Evolutionary conservation across 2,329 filamentous ascomycete species (phyloP), one percentile per base, ranked within the genome.

Genomic region (Arthrobotrys conoides): DNA sequence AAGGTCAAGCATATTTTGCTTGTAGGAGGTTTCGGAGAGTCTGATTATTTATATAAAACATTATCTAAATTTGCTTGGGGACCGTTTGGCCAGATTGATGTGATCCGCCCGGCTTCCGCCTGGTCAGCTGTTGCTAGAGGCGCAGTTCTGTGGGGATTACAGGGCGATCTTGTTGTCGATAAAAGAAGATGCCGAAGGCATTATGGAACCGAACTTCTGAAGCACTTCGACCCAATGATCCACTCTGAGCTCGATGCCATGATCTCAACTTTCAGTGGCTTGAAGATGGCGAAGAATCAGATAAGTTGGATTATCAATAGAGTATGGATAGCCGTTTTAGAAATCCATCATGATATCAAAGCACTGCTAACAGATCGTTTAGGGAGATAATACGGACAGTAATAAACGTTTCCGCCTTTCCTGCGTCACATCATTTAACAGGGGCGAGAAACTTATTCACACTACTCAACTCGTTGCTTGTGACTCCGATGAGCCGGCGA

Each of bases 301-400:
- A 72, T 79, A 12, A 79, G 76, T 33, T 79, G 76, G 76, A 79
- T 79, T 20, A 79, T 79, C 36, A 73, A 69, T 38, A 73, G 70
- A 48, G 76, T 73, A 70, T 12, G 75, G n/a, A n/a, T 5, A 1
- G 12, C 20, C 24, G 5, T 24, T 27, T 38, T 38, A n/a, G n/a
- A n/a, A n/a, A 3, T 27, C 10, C 20, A n/a, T 14, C 41, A n/a
- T n/a, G n/a, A n/a, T 5, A 14, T n/a, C 10, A 24, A 4, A 24
- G n/a, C n/a, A 46, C 24, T 38, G 10, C 55, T 69, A 66, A 69
- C 38, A 38, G 16, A 1, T n/a, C 5, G 9, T 38, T 24, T 36
- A 77, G 73, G 76, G 76, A 41, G 76, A 79, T 20, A 73, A 73
- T 22, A 79, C 70, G 16, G 76, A 73, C 36, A 72, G 69, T 41